A percentile compares a stretch with the other conserved stretches of the same genome.
Conservation (phyloP, 1,139 yeast species). For the Lodderomyces metapsilosis region DNA sequence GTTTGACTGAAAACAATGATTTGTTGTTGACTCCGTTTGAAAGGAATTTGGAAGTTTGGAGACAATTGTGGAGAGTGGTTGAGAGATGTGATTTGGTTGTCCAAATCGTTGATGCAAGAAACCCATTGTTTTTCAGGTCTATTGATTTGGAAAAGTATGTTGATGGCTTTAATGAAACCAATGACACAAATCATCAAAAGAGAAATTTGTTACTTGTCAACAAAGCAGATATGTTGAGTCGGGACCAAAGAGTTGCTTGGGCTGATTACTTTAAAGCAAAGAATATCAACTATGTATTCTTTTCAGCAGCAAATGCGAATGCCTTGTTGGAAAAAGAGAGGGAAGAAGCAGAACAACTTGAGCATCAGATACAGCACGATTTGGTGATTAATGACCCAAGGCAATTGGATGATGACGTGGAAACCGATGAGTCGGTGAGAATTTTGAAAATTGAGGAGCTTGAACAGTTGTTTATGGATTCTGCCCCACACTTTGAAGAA, state of each 20-base stretch:
- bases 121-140: slow-evolving; percentile 87
- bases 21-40: slow-evolving; percentile 93
- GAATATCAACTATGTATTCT: slow-evolving; percentile 82
- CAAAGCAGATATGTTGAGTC: slow-evolving; percentile 86
- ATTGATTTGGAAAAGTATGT: slow-evolving; percentile 86
- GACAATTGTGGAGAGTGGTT: slow-evolving; percentile 97
- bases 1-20: slow-evolving; percentile 78
- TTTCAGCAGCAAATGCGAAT: slow-evolving; percentile 86
- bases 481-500: slow-evolving; percentile 68
- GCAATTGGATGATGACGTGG: slow-evolving; percentile 11
- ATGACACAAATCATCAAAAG: slow-evolving; percentile 45
- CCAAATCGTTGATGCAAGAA: slow-evolving; percentile 97
- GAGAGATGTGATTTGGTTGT: slow-evolving; percentile 93
- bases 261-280: slow-evolving; percentile 72
- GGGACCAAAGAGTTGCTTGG: slow-evolving; percentile 79
- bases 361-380: slow-evolving; percentile 18
- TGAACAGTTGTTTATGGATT: slow-evolving; percentile 74
- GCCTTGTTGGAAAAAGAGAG: slow-evolving; percentile 61
- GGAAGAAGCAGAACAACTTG: slow-evolving; percentile 45
- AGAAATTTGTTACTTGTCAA: slow-evolving; percentile 81
- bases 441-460: slow-evolving; percentile 83
- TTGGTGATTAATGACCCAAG: background rate
- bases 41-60: slow-evolving; percentile 96
- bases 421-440: slow-evolving; percentile 36
- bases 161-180: slow-evolving; percentile 60